These are phyloP conservation scores for Pichia californica DNA, from an alignment of 805 yeast genomes.

Conservation along the genomic window DNA sequence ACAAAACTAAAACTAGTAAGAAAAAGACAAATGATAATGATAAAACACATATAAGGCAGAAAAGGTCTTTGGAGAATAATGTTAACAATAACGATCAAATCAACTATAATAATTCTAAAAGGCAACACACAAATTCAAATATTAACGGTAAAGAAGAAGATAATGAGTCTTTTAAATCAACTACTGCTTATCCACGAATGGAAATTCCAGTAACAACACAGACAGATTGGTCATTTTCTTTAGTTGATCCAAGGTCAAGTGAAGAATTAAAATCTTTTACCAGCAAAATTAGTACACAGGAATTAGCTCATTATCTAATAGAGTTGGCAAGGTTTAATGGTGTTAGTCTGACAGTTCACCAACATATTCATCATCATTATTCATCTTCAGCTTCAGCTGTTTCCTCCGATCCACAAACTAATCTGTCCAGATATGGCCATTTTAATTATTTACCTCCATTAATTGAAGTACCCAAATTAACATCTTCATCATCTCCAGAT, in stretches of 20 bases:
- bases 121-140: no score
- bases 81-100: no score
- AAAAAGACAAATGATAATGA: no score
- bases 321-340: constrained; percentile 53
- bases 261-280: constrained; percentile 35
- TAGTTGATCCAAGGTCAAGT: constrained; percentile 39
- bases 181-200: constrained; percentile 5
- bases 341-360: constrained; percentile 67
- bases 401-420: constrained; percentile 43
- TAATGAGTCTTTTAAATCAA: not conserved
- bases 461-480: constrained; percentile 64
- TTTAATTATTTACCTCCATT: constrained; percentile 69
- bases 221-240: constrained; percentile 59
- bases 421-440: constrained; percentile 56
- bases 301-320: constrained; percentile 49
- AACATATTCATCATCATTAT: constrained; percentile 79
- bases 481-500: constrained; percentile 46
- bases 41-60: no score
- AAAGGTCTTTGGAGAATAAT: no score
- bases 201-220: constrained; percentile 23
- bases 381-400: constrained; percentile 33
- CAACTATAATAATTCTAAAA: no score
- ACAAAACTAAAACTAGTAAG: no score
- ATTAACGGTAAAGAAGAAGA: not conserved
- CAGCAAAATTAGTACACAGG: constrained; percentile 49